Percentiles rank a stretch among this genome's conserved stretches.
Evolutionary conservation across 2,329 filamentous ascomycete species (phyloP).

Genomic region (Cercospora citrullina): DNA sequence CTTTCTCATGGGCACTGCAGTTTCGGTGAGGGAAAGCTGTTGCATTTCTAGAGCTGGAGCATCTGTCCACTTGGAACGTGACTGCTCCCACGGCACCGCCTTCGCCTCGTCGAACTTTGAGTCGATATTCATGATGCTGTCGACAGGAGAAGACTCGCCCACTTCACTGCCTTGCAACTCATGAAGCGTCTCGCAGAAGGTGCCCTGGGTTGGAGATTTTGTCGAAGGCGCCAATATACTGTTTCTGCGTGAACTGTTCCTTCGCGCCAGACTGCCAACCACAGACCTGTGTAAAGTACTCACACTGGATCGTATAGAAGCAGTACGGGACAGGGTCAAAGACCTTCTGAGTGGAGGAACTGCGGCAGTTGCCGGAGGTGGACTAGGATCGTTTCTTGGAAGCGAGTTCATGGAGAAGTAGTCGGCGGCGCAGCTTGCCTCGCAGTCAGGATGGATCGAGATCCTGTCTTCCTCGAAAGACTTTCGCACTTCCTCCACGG

Average conservation of each 20-base stretch:
- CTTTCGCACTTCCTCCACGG: conserved; percentile 19
- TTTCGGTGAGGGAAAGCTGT: conserved; percentile 11
- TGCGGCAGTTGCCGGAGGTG: conserved; percentile 25
- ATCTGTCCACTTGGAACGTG: not conserved
- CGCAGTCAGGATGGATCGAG: conserved; percentile 50
- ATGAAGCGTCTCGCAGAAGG: conserved; percentile 43
- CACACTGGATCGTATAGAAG: conserved; percentile 42
- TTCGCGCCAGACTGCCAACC: conserved; percentile 33
- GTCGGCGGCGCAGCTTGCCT: conserved; percentile 43
- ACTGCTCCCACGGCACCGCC: not conserved
- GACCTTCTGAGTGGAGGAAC: conserved; percentile 23
- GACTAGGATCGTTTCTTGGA: conserved; percentile 25
- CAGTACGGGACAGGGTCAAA: conserved; percentile 34
- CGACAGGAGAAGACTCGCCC: conserved; percentile 6
- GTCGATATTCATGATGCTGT: conserved; percentile 1
- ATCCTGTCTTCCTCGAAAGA: conserved; percentile 29
- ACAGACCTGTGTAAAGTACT: conserved; percentile 34
- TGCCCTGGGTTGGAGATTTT: conserved; percentile 36
- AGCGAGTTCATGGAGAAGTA: conserved; percentile 36
- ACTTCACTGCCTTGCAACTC: conserved; percentile 43
- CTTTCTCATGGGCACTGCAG: not conserved
- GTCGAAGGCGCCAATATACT: conserved; percentile 15
- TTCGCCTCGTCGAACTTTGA: not conserved
- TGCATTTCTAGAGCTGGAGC: conserved; percentile 25
- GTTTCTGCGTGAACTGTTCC: conserved; percentile 18